phyloP scores from a whole-genome alignment of 1,284 basidiomycete genomes.

The Lentinula novae-zelandiae region DNA sequence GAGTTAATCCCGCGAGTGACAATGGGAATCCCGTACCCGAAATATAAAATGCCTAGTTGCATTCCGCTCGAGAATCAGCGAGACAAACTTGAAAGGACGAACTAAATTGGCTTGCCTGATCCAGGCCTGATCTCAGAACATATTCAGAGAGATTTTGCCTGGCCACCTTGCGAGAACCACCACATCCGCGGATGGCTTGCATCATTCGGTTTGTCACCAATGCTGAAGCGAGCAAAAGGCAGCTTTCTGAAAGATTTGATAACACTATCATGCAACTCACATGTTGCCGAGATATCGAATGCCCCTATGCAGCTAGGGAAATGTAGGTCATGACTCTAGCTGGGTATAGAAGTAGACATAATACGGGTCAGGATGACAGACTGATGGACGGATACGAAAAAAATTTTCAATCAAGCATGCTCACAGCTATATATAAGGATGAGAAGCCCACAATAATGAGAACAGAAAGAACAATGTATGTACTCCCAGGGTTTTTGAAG shows the following conservation, averaged over 20 bases:
- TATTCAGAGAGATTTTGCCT: background rate
- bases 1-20: background rate
- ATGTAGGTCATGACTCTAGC: background rate
- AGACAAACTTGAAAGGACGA: background rate
- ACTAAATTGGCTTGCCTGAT: background rate
- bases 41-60: background rate
- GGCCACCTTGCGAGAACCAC: background rate
- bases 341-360: background rate
- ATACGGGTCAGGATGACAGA: too few relatives aligned
- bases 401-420: background rate
- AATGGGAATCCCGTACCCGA: background rate
- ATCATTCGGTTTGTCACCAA: background rate
- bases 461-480: background rate
- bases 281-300: background rate
- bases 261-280: background rate
- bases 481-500: background rate
- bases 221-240: background rate
- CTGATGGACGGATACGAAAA: background rate
- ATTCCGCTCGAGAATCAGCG: too few relatives aligned
- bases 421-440: background rate
- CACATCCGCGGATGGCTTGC: background rate
- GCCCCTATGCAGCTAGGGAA: background rate
- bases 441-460: background rate
- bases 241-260: background rate
- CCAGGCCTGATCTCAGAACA: background rate